phyloP scores from a whole-genome alignment of 2,329 filamentous ascomycete genomes.

The Fusarium decemcellulare region DNA sequence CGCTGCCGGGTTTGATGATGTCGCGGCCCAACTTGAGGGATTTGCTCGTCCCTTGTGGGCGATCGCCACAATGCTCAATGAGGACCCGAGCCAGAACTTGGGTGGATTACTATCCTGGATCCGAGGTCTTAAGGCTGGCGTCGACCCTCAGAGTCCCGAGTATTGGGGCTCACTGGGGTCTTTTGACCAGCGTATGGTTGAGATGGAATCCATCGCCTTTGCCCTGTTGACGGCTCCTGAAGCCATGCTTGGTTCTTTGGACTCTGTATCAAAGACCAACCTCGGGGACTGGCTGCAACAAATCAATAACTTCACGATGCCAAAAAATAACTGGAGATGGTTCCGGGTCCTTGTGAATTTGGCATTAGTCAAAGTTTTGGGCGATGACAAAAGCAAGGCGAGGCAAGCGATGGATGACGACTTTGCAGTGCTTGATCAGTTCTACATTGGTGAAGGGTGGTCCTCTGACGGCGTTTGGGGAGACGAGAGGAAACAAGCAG shows the following conservation, averaged over 20 bases:
- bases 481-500: conserved; percentile 54
- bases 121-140: conserved; percentile 49
- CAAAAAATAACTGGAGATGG: conserved; percentile 64
- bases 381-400: conserved; percentile 51
- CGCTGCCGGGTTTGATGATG: conserved; percentile 57
- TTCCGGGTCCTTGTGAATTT: conserved; percentile 64
- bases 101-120: conserved; percentile 24
- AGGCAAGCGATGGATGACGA: conserved; percentile 55
- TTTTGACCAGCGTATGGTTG: conserved; percentile 66
- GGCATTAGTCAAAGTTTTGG: conserved; percentile 57
- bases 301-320: conserved; percentile 60
- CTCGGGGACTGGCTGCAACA: conserved; percentile 56
- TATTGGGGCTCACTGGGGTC: conserved; percentile 63
- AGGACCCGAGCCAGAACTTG: neutral
- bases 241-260: conserved; percentile 45
- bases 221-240: conserved; percentile 58
- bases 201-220: conserved; percentile 64
- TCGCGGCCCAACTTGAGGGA: conserved; percentile 60
- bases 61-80: neutral
- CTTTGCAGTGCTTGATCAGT: conserved; percentile 58
- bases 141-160: conserved; percentile 49
- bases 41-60: conserved; percentile 48
- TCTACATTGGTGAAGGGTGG: conserved; percentile 62
- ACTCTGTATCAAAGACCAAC: conserved; percentile 47
- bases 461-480: conserved; percentile 60